Conservation (phyloP, 148 eudicot genomes). For the Amaranthus palmeri region DNA sequence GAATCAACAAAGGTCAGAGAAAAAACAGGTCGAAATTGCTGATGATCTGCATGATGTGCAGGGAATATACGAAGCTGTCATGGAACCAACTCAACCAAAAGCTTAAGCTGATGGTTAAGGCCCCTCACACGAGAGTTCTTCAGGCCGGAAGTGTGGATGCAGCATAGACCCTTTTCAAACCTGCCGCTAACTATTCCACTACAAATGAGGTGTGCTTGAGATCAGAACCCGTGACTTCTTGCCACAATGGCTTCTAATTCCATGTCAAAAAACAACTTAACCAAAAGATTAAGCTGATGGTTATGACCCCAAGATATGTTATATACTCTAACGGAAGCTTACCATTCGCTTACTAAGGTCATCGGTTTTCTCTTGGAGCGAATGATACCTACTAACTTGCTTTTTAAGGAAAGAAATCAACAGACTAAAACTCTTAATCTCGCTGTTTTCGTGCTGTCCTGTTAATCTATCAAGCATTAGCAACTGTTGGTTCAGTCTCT, state of each 20-base stretch:
- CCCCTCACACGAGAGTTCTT: too few relatives aligned
- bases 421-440: conserved; percentile 39
- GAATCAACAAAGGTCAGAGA: neutral
- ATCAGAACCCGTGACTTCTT: too few relatives aligned
- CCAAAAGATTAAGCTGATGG: neutral
- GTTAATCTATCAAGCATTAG: conserved; percentile 72
- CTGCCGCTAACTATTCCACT: too few relatives aligned
- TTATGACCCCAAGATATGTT: neutral
- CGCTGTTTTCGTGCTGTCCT: conserved; percentile 53
- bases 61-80: neutral
- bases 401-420: conserved; percentile 62
- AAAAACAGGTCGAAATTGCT: neutral
- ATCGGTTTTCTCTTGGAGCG: conserved; percentile 80
- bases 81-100: too few relatives aligned
- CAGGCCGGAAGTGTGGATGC: too few relatives aligned
- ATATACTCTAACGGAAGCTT: conserved; percentile 11
- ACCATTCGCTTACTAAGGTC: conserved; percentile 83
- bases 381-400: conserved; percentile 75
- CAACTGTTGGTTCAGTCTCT: conserved; percentile 81
- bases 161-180: too few relatives aligned
- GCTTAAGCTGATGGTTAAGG: too few relatives aligned
- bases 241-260: too few relatives aligned
- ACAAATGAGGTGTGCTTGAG: too few relatives aligned
- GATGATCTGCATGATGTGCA: neutral
- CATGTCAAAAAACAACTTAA: neutral